Percentiles rank a stretch among this genome's conserved stretches.
Evolutionary conservation across 352 stramenopile species (phyloP).

Genomic region (Peronospora destructor): DNA sequence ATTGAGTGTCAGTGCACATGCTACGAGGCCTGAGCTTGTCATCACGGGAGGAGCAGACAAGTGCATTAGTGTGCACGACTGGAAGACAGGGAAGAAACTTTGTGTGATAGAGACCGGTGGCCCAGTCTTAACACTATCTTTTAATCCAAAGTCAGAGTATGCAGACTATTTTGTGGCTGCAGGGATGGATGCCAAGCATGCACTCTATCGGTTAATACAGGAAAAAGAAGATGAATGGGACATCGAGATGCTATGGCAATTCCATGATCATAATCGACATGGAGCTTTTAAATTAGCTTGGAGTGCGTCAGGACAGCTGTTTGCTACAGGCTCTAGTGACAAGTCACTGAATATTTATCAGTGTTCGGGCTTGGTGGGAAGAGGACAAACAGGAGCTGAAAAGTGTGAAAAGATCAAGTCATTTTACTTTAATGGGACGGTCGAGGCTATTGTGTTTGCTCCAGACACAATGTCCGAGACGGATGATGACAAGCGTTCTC

Average conservation of each 20-base stretch:
- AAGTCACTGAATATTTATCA: slow-evolving; percentile 70
- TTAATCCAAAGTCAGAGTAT: slow-evolving; percentile 39
- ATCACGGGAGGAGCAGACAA: slow-evolving; percentile 74
- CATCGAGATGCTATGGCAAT: slow-evolving; percentile 37
- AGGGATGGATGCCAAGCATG: slow-evolving; percentile 71
- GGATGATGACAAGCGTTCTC: slow-evolving; percentile 1
- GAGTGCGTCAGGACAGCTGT: slow-evolving; percentile 45
- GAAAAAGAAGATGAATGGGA: slow-evolving; percentile 28
- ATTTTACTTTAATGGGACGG: slow-evolving; percentile 82
- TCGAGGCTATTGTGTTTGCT: slow-evolving; percentile 59
- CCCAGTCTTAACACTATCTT: slow-evolving; percentile 54
- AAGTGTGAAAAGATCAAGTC: slow-evolving; percentile 63
- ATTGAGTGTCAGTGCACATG: slow-evolving; percentile 49
- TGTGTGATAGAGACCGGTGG: slow-evolving; percentile 27
- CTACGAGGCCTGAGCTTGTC: slow-evolving; percentile 32
- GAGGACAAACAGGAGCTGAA: slow-evolving; percentile 3
- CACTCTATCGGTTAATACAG: slow-evolving; percentile 39
- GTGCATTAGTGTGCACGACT: slow-evolving; percentile 63
- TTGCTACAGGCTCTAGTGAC: slow-evolving; percentile 69
- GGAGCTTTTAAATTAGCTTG: slow-evolving; percentile 63
- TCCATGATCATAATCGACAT: slow-evolving; percentile 69
- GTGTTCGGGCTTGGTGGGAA: slow-evolving; percentile 25
- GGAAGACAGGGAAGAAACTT: slow-evolving; percentile 40
- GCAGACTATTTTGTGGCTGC: slow-evolving; percentile 53
- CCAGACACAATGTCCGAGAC: slow-evolving; percentile 12